Base-by-base conservation (phyloP, 2,329 filamentous ascomycete genomes). In the Clonostachys chloroleuca region DNA sequence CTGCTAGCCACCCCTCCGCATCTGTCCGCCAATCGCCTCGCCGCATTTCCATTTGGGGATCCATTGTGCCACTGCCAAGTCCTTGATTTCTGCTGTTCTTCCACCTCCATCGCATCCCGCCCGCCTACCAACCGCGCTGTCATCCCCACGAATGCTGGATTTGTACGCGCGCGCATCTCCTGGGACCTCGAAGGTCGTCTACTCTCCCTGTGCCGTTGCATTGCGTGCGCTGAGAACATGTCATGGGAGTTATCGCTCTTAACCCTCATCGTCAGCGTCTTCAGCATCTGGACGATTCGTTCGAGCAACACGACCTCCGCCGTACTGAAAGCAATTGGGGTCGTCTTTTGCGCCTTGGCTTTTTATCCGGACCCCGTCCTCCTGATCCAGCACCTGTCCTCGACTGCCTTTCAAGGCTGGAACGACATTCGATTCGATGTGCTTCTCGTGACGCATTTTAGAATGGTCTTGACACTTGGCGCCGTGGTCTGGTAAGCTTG, bases 391-490 rank as follows among this genome's bases (percentile, higher is more conserved):
- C 45, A 35, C 34, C 57, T 59, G 52, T 56, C 61, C 47, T 61
- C 57, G 47, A 51, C 56, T 14, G 51, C 53, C 44, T 54, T 56
- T 47, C 51, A 63, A 52, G 55, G 61, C 54, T 59, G 72, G 52
- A 63, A 66, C 49, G 59, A 69, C 47, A 61, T 74, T 37, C 70
- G 65, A 46, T 66, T 78, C 50, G 71, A 77, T 61, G 64, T 69
- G 24, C 59, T 78, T 51, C 57, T 77, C 24, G 52, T 72, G 35
- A 66, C 71, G 49, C 71, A 80, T 65, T 70, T 74, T 49, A 79
- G 71, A 53, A 81, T 81, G 77, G 61, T 78, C 44, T 59, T 81
- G 49, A 78, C 73, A 41, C 69, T 77, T 41, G 68, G 72, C 48
- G 78, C 78, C 47, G 66, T 78, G 42, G 58, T 75, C 45, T 81